Base-by-base conservation (phyloP, 2,329 filamentous ascomycete species). In the Biscogniauxia mediterranea region DNA sequence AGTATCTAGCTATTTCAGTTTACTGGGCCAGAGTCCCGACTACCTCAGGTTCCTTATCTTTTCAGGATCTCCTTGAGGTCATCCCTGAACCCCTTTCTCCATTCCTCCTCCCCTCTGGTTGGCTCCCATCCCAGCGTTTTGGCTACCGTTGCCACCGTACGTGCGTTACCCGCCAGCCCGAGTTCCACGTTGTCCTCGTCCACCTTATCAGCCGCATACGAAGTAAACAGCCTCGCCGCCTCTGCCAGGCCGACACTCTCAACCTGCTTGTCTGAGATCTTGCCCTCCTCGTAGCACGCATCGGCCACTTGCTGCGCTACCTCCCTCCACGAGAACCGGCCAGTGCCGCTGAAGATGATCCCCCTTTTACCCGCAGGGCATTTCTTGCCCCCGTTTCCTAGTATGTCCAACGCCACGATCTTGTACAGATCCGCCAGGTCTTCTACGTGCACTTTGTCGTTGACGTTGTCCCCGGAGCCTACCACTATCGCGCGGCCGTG, bases 391-490 rank as follows among this genome's bases (percentile, higher is more conserved):
- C 62, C 59, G 1, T 63, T 46, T 1, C 68, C 67, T 5, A 80
- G 58, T 1, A 77, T 68, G 9, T 71, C 71, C 8, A 60, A 46
- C 0, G 81, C 62, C 0, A 81, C 51, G 0, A 79, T 58, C 52
- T 75, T 72, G 65, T 79, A 83, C 1, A 83, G 63, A 0, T 70
- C 66, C 0, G 74, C 75, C 6, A 82, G 70, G 63, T 83, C 80
- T 2, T 69, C 68, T 3, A 83, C 72, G 54, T 83, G 80, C 3
- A 83, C 77, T 60, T 80, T 73, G 51, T 79, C 78, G 73, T 76
- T 80, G 2, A 73, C 66, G 0, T 78, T 79, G 0, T 72, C 65
- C 2, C 80, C 79, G 0, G 74, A 68, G 2, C 77, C 78, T 5
- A 80, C 55, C 21, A 74, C 66, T 7, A 73, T 64, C 1, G 71